Evolutionary conservation across 2,329 filamentous ascomycete genomes (phyloP).

Genomic region (Colletotrichum sp.): DNA sequence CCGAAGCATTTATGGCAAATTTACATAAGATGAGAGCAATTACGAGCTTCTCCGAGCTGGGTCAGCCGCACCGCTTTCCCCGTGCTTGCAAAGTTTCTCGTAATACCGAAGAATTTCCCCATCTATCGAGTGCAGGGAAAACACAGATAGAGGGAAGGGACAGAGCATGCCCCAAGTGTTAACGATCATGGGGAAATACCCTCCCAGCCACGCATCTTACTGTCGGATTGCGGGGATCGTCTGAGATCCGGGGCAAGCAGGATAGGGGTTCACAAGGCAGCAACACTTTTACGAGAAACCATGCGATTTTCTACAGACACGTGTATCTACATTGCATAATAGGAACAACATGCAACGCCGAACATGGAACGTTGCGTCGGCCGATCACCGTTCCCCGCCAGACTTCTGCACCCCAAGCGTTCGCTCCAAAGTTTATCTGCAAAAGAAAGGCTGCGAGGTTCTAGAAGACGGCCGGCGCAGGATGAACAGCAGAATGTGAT

Average conservation of each 20-base stretch:
- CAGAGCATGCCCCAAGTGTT: neutral
- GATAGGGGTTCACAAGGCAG: neutral
- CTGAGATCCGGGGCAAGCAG: neutral
- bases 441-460: neutral
- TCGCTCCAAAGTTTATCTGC: neutral
- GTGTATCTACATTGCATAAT: neutral
- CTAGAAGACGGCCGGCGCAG: neutral
- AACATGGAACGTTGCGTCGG: slow-evolving; percentile 3
- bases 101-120: neutral
- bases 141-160: neutral
- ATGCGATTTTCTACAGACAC: neutral
- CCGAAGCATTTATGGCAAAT: too few relatives aligned
- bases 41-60: neutral
- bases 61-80: neutral
- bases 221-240: neutral
- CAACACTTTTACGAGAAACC: neutral
- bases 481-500: neutral
- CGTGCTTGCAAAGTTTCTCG: neutral
- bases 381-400: neutral
- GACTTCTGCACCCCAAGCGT: neutral
- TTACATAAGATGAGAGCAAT: neutral
- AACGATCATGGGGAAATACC: neutral
- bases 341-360: neutral
- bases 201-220: neutral
- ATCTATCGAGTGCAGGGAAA: neutral